Evolutionary conservation across 768 basidiomycete species (phyloP), one percentile per base, ranked within the genome.

Genomic region (Boletellus ananiceps): DNA sequence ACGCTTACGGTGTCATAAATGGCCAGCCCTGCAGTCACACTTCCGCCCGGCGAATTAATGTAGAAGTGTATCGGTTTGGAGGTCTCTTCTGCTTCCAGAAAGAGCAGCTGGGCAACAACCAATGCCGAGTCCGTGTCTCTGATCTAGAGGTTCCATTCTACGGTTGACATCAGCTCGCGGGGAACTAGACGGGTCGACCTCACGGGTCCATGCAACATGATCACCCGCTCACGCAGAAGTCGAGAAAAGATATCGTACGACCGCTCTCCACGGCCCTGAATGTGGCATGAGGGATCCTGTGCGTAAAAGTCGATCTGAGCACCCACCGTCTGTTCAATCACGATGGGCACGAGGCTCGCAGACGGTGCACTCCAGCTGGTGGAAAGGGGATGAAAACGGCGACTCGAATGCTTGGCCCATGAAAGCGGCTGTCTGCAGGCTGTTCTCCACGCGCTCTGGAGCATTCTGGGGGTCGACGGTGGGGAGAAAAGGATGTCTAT

Each of bases 161-260:
- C 41, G 49, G 40, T 49, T 47, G 40, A 44, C 33, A 58, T 54
- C 36, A 57, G 47, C 36, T 39, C 45, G 37, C 38, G 31, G 51
- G 34, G 16, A 47, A 12, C 38, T 44, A 48, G 48, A 49, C 34
- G 38, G 44, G 44, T 56, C 50, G 34, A 40, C 74, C 84, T 59
- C 63, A 94, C 94, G 14, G 93, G 87, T 16, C 93, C 94, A 60
- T 89, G 88, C 33, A 97, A 77, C 85, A 97, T 96, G 58, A 98
- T 89, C 32, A 97, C 94, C 43, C 95, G 80, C 64, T 98, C 95
- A 55, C 91, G 77, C 34, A 98, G 75, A 42, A 98, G 77, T 18
- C 95, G 81, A 33, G 94, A 97, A 70, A 93, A 98, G 49, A 98
- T 96, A 64, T 97, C 94, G 71, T 96, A 95, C 23, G 88, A 90